Evolutionary conservation across 129 eudicot genomes (phyloP).

Genomic region (Centaurea solstitialis): DNA sequence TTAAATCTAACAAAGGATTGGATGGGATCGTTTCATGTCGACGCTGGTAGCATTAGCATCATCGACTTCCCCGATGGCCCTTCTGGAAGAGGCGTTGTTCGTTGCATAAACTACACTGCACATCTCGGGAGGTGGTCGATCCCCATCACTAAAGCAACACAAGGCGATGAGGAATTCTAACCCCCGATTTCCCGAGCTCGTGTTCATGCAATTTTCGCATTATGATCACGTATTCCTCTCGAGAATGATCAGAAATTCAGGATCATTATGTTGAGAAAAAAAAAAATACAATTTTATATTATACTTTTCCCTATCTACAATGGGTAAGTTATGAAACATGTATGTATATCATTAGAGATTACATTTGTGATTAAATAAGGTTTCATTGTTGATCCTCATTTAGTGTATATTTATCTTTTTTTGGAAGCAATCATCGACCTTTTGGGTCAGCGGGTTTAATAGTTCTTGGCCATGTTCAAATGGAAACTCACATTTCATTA

Average conservation of each 20-base stretch:
- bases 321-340: no score
- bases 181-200: background rate
- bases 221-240: background rate
- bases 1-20: conserved; percentile 67
- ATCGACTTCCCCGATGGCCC: conserved; percentile 94
- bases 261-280: no score
- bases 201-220: background rate
- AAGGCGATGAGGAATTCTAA: conserved; percentile 59
- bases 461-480: no score
- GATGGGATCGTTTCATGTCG: conserved; percentile 81
- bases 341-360: no score
- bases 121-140: conserved; percentile 97
- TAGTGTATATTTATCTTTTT: no score
- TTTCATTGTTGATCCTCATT: no score
- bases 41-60: conserved; percentile 86
- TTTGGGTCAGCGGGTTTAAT: no score
- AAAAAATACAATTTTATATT: no score
- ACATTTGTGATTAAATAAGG: no score
- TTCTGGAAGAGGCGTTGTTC: conserved; percentile 66
- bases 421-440: no score
- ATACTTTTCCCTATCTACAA: no score
- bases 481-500: no score
- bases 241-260: background rate
- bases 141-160: conserved; percentile 68
- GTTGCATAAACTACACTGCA: conserved; percentile 93